Base-by-base conservation (phyloP, 345 rosid species). In the Aquilaria sinensis region DNA sequence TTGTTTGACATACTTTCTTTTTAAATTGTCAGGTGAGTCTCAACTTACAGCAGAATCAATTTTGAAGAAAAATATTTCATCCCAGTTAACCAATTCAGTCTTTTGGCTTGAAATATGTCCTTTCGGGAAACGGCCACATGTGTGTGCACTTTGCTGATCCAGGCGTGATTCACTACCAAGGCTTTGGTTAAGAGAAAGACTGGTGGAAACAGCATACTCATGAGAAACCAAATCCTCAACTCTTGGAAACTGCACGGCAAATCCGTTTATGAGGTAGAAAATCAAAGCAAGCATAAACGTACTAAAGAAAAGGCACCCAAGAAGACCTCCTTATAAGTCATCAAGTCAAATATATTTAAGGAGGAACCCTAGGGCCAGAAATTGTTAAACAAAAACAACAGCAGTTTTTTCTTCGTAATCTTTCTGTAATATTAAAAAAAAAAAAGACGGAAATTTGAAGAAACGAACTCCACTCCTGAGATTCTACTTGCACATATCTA, bases 1-100 rank as follows among this genome's bases (percentile, higher is more conserved):
- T 37, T 37, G 43, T 37, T 37, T 37, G 7, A 37, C 43, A 37
- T 37, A 37, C 5, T 2, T 37, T 37, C 8, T 37, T 9, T 37
- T 37, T 37, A 0, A 37, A 37, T 37, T 37, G 23, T 23, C 8
- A 37, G 43, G 8, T 4, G 7, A 5, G 8, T 1, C 60, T 43
- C 9, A 15, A 53, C 77, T 57, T 87, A 94, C 99, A 81, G 64
- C 72, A 43, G 86, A 77, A 61, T 90, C 89, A 45, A 88, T 83
- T 81, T 83, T 90, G 71, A 94, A 90, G 84, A 90, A 90, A 81
- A 90, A 88, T 53, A 86, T 75, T 77, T 94, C 99, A 78, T 67
- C 80, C 99, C 99, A 94, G 70, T 71, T 62, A 62, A 88, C 86
- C 57, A 75, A 57, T 67, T 82, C 88, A 47, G 66, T 72, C 2